Evolutionary conservation across 2,329 filamentous ascomycete species (phyloP), one percentile per base, ranked within the genome.

Genomic region (Penicillium corylophilum): DNA sequence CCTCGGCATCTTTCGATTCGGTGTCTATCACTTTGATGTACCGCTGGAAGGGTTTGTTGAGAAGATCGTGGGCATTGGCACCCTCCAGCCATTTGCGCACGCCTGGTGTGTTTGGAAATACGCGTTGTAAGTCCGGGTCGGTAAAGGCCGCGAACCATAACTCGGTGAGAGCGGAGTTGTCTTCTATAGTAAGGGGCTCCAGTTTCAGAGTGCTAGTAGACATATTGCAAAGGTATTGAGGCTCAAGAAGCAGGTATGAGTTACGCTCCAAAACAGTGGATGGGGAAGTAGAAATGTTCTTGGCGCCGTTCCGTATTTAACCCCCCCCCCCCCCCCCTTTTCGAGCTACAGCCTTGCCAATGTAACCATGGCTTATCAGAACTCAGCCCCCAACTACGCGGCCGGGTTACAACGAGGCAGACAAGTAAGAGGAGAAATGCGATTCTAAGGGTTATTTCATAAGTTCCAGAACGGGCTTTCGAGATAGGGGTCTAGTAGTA

Each of bases 1-100:
- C 50, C 6, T 56, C 22, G 5, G 26, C 35, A 15, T 54, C 54
- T 23, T 16, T 36, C n/a, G 48, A 28, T 22, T 42, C 20, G 1
- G 55, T 42, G 35, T 67, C 64, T n/a, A 67, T 51, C 1, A 66
- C 53, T 31, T 64, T 63, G 20, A 65, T 50, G 41, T 66, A 67
- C 13, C 51, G 54, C 39, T 56, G 54, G 24, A 52, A 46, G 2
- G 62, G 63, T 16, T 59, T 63, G 41, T 59, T 50, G 1, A 36
- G 48, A 6, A 66, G 29, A 38, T 64, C 59, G 23, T 60, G 39
- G 10, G 33, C 40, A 36, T 60, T 55, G 48, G 55, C 53, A n/a
- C 61, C 45, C 24, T 58, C 45, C 51, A 61, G 54, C 64, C 64
- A 66, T 29, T 61, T 39, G 13, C 59, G 63, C 28, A 66, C 51